A percentile compares a stretch with the other conserved stretches of the same genome.
These are phyloP conservation scores for Lasiosphaeriaceae sp. DNA, from an alignment of 495 filamentous ascomycete species.

Conservation along the genomic window DNA sequence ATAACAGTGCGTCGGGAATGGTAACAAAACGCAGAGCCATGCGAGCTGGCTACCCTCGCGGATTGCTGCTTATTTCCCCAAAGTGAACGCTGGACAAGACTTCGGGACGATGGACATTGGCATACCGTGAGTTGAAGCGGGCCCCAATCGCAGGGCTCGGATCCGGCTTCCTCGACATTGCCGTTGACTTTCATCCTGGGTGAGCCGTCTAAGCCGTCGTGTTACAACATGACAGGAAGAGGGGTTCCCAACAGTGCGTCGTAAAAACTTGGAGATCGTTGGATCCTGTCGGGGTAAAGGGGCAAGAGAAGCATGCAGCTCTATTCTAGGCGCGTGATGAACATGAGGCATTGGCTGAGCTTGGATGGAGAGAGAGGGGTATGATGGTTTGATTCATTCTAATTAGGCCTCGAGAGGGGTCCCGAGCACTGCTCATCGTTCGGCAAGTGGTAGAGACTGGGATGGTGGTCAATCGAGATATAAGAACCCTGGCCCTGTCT, in stretches of 20 bases:
- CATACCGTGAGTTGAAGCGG: constrained; percentile 1
- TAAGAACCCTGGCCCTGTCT: background rate
- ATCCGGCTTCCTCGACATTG: background rate
- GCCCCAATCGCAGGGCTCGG: constrained; percentile 15
- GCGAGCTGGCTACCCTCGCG: no score
- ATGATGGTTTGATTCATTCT: background rate
- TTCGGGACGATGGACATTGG: background rate
- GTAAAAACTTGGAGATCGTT: background rate
- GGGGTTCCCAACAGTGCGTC: constrained; percentile 30
- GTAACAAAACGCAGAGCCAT: no score
- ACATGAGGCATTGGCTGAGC: background rate
- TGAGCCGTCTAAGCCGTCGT: background rate
- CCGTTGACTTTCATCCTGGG: constrained; percentile 4
- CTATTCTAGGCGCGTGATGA: background rate
- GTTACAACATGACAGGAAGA: constrained; percentile 5
- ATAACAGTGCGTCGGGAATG: no score
- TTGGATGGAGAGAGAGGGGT: no score
- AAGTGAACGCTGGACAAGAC: background rate
- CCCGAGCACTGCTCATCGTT: background rate
- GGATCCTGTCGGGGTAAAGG: background rate
- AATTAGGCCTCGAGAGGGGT: background rate
- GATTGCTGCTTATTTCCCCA: no score
- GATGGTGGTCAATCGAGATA: background rate
- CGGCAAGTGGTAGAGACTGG: constrained; percentile 3
- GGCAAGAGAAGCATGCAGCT: background rate